Evolutionary conservation across 176 grass and related monocot species (phyloP).

Genomic region (Rhynchospora breviuscula): DNA sequence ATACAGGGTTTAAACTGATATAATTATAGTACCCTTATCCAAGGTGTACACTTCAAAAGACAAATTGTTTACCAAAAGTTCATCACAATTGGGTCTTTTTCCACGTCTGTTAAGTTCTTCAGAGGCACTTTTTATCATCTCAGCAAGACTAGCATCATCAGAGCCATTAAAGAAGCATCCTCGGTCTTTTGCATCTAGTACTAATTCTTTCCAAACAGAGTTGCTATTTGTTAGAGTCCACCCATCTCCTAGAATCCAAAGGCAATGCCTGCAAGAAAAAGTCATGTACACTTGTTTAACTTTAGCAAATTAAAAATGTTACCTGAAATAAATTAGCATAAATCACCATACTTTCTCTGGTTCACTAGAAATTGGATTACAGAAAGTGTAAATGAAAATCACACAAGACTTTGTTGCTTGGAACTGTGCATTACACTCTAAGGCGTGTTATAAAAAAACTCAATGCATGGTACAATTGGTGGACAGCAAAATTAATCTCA

Average conservation of each 20-base stretch:
- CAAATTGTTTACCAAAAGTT: background rate
- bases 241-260: conserved; percentile 52
- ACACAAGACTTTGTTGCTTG: background rate
- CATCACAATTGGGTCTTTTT: background rate
- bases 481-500: background rate
- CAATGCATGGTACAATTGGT: no score
- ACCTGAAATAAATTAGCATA: background rate
- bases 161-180: conserved; percentile 28
- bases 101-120: conserved; percentile 29
- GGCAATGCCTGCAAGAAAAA: conserved; percentile 42
- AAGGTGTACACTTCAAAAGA: background rate
- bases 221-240: conserved; percentile 34
- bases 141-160: conserved; percentile 33
- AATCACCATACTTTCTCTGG: background rate
- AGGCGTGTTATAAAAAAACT: background rate
- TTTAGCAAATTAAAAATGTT: background rate
- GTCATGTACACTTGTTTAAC: background rate
- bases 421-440: background rate
- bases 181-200: conserved; percentile 39
- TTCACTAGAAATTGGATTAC: background rate
- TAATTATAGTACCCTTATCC: background rate
- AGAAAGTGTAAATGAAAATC: background rate
- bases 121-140: conserved; percentile 17
- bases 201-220: conserved; percentile 44
- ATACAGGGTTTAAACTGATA: background rate